Conservation (phyloP, 225 moss, liverwort and hornwort genomes). For the Anthoceros angustus region DNA sequence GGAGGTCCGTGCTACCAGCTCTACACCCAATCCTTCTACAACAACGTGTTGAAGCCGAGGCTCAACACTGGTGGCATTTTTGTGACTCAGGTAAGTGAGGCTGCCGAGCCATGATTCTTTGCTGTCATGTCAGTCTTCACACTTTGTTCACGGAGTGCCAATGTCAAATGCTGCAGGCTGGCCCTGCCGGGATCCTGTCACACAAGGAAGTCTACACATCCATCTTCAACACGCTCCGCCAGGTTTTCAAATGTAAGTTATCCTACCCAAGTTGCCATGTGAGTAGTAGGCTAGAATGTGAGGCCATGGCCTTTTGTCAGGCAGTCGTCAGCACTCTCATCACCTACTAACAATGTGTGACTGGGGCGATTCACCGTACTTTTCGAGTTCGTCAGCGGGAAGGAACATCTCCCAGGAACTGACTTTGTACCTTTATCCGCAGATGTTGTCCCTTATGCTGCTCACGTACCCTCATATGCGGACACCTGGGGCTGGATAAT, state of each 20-base stretch:
- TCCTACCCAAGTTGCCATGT: background rate
- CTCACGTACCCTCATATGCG: conserved; percentile 87
- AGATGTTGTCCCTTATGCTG: conserved; percentile 84
- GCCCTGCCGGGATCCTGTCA: conserved; percentile 74
- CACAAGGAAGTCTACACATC: conserved; percentile 67
- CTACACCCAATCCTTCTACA: conserved; percentile 77
- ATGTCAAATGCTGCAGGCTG: conserved; percentile 48
- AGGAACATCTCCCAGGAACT: too few species aligned
- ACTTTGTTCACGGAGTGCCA: background rate
- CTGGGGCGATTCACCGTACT: too few species aligned
- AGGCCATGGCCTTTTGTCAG: background rate
- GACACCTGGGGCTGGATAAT: conserved; percentile 96
- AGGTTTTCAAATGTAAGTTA: conserved; percentile 73
- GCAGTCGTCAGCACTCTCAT: background rate
- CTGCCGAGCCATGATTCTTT: too few species aligned
- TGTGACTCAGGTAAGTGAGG: conserved; percentile 58
- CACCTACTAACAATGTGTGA: background rate
- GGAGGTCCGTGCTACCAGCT: conserved; percentile 82
- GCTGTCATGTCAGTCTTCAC: background rate
- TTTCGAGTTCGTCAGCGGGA: too few species aligned
- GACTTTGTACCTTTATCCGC: conserved; percentile 6
- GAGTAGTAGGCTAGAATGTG: too few species aligned
- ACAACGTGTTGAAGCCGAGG: conserved; percentile 49
- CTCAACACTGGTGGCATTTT: conserved; percentile 82
- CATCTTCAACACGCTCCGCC: conserved; percentile 74